Evolutionary conservation across 2,329 filamentous ascomycete species (phyloP).

Genomic region (Talaromyces marneffei): DNA sequence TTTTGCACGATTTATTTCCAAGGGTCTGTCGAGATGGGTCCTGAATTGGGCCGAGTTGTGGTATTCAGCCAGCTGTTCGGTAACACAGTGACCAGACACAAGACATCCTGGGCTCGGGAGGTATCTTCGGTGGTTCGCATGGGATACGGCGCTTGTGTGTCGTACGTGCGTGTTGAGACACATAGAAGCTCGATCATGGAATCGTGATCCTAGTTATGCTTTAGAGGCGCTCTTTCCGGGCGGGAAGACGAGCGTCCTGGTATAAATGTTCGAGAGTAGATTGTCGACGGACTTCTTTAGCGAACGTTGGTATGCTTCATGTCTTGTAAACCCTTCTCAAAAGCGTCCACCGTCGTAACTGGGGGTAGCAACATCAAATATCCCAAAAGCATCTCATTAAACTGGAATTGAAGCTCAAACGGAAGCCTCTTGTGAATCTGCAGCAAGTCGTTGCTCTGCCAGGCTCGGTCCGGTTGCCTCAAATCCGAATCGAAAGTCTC

Average conservation of each 20-base stretch:
- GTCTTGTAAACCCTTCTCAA: slow-evolving; percentile 29
- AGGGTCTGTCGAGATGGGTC: background rate
- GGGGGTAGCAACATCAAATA: slow-evolving; percentile 31
- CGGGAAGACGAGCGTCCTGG: background rate
- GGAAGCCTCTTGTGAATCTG: slow-evolving; percentile 32
- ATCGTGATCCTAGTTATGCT: background rate
- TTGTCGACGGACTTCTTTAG: background rate
- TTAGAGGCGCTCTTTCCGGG: background rate
- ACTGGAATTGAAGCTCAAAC: slow-evolving; percentile 34
- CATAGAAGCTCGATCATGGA: background rate
- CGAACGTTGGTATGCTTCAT: background rate
- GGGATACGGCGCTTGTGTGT: background rate
- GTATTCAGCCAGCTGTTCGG: background rate
- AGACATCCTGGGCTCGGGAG: background rate
- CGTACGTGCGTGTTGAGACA: background rate
- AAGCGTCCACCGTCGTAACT: slow-evolving; percentile 28
- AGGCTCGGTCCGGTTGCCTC: slow-evolving; percentile 31
- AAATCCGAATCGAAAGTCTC: slow-evolving; percentile 33
- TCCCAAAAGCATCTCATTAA: slow-evolving; percentile 35
- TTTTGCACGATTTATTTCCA: background rate
- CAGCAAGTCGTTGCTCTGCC: slow-evolving; percentile 34
- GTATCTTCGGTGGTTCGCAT: background rate
- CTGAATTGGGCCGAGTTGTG: background rate
- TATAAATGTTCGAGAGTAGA: no score
- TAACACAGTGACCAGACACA: background rate